Evolutionary conservation across 2,329 filamentous ascomycete genomes (phyloP).

Genomic region (Periconia sp.): DNA sequence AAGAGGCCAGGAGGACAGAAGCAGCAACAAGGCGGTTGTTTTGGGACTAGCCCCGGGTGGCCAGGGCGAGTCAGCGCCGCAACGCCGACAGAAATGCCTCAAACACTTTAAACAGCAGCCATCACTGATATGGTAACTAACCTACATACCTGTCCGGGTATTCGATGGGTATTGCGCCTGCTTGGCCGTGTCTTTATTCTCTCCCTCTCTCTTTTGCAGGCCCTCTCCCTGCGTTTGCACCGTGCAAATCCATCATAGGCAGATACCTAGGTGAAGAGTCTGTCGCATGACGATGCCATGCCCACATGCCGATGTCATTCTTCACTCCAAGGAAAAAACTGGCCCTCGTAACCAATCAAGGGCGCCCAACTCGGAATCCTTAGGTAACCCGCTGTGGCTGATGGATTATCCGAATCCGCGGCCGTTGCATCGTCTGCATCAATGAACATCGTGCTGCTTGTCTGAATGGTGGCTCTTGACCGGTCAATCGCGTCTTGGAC

Average conservation of each 20-base stretch:
- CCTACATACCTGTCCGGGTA: not conserved
- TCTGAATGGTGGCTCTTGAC: not conserved
- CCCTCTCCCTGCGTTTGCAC: too few species aligned
- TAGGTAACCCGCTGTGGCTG: not conserved
- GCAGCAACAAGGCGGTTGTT: constrained; percentile 4
- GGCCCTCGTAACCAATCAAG: not conserved
- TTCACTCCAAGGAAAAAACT: not conserved
- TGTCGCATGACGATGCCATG: not conserved
- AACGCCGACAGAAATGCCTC: constrained; percentile 25
- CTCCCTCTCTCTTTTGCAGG: too few species aligned
- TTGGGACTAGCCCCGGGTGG: constrained; percentile 19
- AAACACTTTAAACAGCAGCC: constrained; percentile 9
- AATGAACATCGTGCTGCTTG: not conserved
- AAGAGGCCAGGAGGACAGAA: constrained; percentile 17
- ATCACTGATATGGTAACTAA: too few species aligned
- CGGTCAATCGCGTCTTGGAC: not conserved
- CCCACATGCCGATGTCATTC: not conserved
- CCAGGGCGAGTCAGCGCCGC: constrained; percentile 12
- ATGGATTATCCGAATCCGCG: not conserved
- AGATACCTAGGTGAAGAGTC: not conserved
- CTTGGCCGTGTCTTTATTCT: not conserved
- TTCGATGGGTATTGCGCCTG: not conserved
- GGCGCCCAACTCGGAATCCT: not conserved
- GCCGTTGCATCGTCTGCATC: not conserved
- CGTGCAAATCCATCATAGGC: not conserved